Evolutionary conservation across 257 asterid genomes (phyloP).

Genomic region (Penstemon davidsonii): DNA sequence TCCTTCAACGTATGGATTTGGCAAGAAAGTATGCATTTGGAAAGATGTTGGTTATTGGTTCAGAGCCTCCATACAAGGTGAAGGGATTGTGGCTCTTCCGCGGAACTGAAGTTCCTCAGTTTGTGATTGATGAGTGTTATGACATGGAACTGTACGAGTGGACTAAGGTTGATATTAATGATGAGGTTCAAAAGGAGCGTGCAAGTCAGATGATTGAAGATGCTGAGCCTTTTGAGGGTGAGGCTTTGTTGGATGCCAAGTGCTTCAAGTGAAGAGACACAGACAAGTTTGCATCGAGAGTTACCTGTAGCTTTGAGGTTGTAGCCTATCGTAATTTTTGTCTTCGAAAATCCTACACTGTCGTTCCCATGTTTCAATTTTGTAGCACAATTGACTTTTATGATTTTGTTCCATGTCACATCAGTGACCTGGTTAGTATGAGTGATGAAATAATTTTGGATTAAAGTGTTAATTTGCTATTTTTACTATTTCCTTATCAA

Average conservation of each 20-base stretch:
- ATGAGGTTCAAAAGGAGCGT: conserved; percentile 61
- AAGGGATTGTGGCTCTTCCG: conserved; percentile 98
- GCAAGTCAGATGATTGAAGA: conserved; percentile 66
- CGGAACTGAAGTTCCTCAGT: conserved; percentile 84
- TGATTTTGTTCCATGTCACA: background rate
- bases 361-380: background rate
- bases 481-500: too few relatives aligned
- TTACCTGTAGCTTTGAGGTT: conserved; percentile 20
- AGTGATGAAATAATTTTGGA: background rate
- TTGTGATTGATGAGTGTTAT: conserved; percentile 72
- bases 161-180: conserved; percentile 54
- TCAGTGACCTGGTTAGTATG: background rate
- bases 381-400: background rate
- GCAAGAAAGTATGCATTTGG: conserved; percentile 96
- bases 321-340: conserved; percentile 16
- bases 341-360: background rate
- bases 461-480: background rate
- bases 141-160: conserved; percentile 93
- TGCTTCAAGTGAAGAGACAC: conserved; percentile 49
- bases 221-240: conserved; percentile 71
- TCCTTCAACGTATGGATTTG: conserved; percentile 92
- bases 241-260: conserved; percentile 57
- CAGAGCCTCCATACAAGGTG: conserved; percentile 68
- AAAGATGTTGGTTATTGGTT: conserved; percentile 71
- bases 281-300: background rate